Evolutionary conservation across 2,329 filamentous ascomycete genomes (phyloP), one percentile per base, ranked within the genome.

Genomic region (Neurospora crassa): DNA sequence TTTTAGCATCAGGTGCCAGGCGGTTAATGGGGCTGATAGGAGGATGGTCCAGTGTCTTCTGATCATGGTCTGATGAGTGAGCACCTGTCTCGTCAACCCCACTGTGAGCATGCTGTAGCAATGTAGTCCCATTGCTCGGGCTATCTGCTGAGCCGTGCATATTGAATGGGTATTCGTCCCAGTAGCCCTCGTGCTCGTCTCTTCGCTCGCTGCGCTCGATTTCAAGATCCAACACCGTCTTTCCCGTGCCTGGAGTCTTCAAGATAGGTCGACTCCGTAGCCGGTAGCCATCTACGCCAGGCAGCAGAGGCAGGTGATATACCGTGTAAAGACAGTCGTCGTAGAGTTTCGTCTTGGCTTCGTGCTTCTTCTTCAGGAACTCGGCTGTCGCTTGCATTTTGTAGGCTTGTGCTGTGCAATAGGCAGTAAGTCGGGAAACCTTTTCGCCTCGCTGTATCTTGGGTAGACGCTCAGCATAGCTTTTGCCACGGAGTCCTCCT

Each of bases 321-420:
- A 97, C 95, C 37, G 91, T 93, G 79, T 99, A 99, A 34, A 99
- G 84, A 78, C 96, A 99, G 80, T 99, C 96, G 80, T 99, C 96
- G 81, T 99, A 99, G 5, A 98, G 86, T 82, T 99, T 99, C 16
- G 95, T 97, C 81, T 94, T 91, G 0, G 94, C 95, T 41, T 92
- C 90, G 82, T 99, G 96, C 77, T 91, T 91, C 74, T 92, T 92
- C 76, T 92, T 91, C 73, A 97, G 85, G 79, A 99, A 99, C 42
- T 92, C 89, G 16, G 94, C 93, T n/a, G 94, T 93, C 37, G 90
- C 88, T 76, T 92, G 91, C 82, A 97, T 89, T 82, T 95, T 97
- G 83, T 94, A 98, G 8, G 92, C 92, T 80, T 97, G 93, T 0
- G 96, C 95, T 0, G 94, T 98, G 80, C 95, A 98, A 81, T 98